phyloP scores from a whole-genome alignment of 495 filamentous ascomycete genomes.

The Pseudevernia furfuracea region DNA sequence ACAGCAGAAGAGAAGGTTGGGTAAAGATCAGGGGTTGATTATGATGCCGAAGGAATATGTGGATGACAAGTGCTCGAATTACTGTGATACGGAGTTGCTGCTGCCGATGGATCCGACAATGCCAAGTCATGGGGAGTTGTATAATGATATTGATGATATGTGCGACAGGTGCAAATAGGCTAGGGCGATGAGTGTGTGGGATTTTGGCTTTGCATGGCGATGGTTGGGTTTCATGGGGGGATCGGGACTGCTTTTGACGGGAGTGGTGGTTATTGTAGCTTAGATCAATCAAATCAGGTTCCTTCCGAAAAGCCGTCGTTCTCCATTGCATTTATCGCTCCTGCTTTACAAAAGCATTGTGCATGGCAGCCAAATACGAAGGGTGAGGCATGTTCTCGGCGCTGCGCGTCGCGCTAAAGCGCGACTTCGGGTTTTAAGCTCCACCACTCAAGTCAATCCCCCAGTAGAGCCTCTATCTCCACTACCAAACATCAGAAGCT shows the following conservation, averaged over 20 bases:
- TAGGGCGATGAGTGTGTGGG: background rate
- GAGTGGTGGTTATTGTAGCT: background rate
- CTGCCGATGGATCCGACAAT: background rate
- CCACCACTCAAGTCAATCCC: background rate
- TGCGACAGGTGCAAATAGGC: background rate
- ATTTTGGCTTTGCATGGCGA: background rate
- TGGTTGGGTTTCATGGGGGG: background rate
- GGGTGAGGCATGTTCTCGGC: too few relatives aligned
- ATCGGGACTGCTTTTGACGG: background rate
- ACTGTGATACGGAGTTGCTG: background rate
- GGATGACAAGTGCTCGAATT: background rate
- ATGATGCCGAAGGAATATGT: background rate
- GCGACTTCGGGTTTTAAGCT: background rate
- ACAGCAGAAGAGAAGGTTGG: background rate
- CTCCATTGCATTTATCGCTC: background rate
- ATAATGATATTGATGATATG: background rate
- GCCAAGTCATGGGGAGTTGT: background rate
- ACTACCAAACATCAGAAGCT: background rate
- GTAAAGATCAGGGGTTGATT: background rate
- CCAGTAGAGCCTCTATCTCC: slow-evolving; percentile 2
- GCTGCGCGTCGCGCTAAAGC: background rate
- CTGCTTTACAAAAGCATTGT: too few relatives aligned
- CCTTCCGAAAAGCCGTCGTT: background rate
- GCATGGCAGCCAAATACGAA: too few relatives aligned
- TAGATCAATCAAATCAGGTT: background rate